Evolutionary conservation across 768 basidiomycete genomes (phyloP), one percentile per base, ranked within the genome.

Genomic region (Phanerodontia chrysosporium): DNA sequence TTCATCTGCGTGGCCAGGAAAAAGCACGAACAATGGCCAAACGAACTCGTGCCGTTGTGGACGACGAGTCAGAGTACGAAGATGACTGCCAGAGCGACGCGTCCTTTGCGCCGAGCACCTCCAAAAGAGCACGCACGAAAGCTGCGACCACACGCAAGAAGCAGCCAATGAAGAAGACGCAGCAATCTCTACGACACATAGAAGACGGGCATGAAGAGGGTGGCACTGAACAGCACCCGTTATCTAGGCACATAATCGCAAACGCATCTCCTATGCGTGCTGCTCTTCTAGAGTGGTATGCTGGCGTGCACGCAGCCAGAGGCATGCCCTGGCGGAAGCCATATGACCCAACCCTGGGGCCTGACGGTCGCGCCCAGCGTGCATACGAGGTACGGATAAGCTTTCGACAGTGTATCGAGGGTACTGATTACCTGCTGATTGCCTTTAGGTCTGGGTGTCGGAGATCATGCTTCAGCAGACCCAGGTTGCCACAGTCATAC

Each of bases 391-490:
- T 94, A 66, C 57, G 39, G 78, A 58, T 22, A n/a, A 18, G 44
- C 21, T 28, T 32, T 9, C 36, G 57, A 1, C 18, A 14, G 13
- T n/a, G n/a, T 2, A 28, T 58, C 32, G 46, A 24, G 21, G 44
- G 52, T 49, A 21, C 45, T 51, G 9, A 25, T 22, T 29, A n/a
- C 28, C 22, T 25, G 36, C 22, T 27, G 24, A 28, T 42, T 59
- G 22, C 30, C 32, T 24, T 13, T 64, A 90, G 90, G 89, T 93
- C 25, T 92, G 91, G 90, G 80, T 94, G 24, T 91, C 87, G 14
- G 93, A 98, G 74, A 87, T 97, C 58, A 97, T 97, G 95, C 79
- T 95, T 1, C 95, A 98, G 72, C 95, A 98, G 73, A 98, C 95
- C 0, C 94, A 96, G 70, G 95, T 97, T 32, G 80, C 74, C 4